phyloP scores from a whole-genome alignment of 1,284 basidiomycete species.

The Malassezia arunalokei region DNA sequence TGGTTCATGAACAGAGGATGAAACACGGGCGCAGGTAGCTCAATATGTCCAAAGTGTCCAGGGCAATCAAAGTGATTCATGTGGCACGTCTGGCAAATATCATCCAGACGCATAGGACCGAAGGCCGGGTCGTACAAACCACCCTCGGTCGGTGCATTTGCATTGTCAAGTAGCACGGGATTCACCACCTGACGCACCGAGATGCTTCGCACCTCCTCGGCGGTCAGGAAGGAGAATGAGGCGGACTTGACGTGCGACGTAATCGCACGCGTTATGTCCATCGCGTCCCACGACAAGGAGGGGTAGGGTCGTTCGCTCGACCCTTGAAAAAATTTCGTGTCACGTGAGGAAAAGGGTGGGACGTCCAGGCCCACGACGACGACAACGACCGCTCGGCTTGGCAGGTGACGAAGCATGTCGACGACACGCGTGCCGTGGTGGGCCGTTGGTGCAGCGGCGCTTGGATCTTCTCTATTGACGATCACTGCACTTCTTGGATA shows the following conservation, averaged over 20 bases:
- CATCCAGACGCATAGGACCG: slow-evolving; percentile 58
- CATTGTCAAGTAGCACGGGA: slow-evolving; percentile 79
- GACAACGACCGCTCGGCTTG: not conserved
- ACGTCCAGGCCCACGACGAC: not conserved
- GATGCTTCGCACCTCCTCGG: slow-evolving; percentile 80
- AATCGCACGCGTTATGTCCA: slow-evolving; percentile 87
- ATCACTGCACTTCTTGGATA: slow-evolving; percentile 24
- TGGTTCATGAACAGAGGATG: slow-evolving; percentile 94
- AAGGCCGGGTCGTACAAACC: slow-evolving; percentile 92
- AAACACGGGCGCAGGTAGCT: slow-evolving; percentile 85
- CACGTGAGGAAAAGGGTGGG: slow-evolving; percentile 1
- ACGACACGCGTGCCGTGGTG: not conserved
- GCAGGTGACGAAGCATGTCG: not conserved
- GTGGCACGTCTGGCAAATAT: slow-evolving; percentile 82
- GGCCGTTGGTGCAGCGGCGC: slow-evolving; percentile 21
- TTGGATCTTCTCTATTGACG: slow-evolving; percentile 31
- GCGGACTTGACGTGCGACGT: slow-evolving; percentile 70
- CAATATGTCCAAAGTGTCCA: slow-evolving; percentile 98
- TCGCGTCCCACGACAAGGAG: slow-evolving; percentile 44
- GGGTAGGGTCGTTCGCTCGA: not conserved
- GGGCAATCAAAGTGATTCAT: slow-evolving; percentile 87
- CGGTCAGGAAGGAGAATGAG: slow-evolving; percentile 85
- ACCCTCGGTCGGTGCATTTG: slow-evolving; percentile 78
- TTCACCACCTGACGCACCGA: slow-evolving; percentile 96
- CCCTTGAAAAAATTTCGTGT: slow-evolving; percentile 9